phyloP scores from a whole-genome alignment of 2,329 filamentous ascomycete species.

The Magnaporthiopsis poae region DNA sequence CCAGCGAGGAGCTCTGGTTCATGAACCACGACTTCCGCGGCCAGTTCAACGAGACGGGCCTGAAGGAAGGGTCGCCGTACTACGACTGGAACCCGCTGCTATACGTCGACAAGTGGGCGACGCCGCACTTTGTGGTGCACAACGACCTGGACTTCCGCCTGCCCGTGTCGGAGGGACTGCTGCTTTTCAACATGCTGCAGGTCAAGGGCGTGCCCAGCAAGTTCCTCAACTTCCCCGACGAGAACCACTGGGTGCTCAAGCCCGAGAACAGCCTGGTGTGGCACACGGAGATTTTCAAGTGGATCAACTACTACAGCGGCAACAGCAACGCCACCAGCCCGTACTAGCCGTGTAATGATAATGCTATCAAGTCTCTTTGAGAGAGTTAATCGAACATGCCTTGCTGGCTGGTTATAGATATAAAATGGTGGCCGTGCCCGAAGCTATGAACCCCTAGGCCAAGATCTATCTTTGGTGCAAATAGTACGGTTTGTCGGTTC shows the following conservation, averaged over 20 bases:
- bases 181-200: conserved; percentile 61
- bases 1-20: conserved; percentile 26
- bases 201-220: conserved; percentile 53
- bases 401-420: too few relatives aligned
- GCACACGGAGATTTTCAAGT: conserved; percentile 59
- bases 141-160: conserved; percentile 58
- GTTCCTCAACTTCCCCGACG: conserved; percentile 60
- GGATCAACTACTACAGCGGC: conserved; percentile 49
- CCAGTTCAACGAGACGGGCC: conserved; percentile 19
- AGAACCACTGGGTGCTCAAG: conserved; percentile 64
- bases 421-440: too few relatives aligned
- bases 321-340: conserved; percentile 16
- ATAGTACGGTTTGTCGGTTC: too few relatives aligned
- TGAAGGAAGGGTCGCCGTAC: conserved; percentile 23
- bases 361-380: neutral
- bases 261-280: conserved; percentile 59
- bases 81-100: conserved; percentile 39
- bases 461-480: too few relatives aligned
- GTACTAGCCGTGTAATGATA: neutral
- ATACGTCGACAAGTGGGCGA: conserved; percentile 49
- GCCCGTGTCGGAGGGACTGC: conserved; percentile 56
- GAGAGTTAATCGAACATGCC: too few relatives aligned
- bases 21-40: conserved; percentile 37
- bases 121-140: conserved; percentile 63
- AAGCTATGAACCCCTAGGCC: too few relatives aligned